Conservation (phyloP, 2,329 filamentous ascomycete genomes). For the Xylariomycetidae sp. region DNA sequence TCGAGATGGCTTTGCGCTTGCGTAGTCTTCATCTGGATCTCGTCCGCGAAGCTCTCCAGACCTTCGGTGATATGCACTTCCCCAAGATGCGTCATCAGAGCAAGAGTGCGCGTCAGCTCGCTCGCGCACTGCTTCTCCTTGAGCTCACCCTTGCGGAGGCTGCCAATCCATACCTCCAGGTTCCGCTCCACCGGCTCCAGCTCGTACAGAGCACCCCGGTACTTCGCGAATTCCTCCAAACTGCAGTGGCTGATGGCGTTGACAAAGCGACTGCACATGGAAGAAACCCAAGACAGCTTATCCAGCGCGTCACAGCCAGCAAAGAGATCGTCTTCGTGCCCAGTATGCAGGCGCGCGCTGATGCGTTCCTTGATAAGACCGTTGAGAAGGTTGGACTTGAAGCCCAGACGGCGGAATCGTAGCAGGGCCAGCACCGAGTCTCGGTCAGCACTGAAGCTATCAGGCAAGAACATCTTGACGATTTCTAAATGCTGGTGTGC, state of each 20-base stretch:
- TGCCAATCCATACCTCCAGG: slow-evolving; percentile 83
- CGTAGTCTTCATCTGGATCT: slow-evolving; percentile 69
- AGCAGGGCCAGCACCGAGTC: slow-evolving; percentile 86
- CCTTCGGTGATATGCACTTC: slow-evolving; percentile 70
- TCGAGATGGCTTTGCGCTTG: slow-evolving; percentile 80
- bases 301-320: slow-evolving; percentile 76
- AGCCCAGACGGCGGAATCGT: slow-evolving; percentile 78
- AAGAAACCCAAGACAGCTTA: slow-evolving; percentile 76
- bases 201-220: slow-evolving; percentile 76
- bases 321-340: slow-evolving; percentile 72
- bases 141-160: slow-evolving; percentile 74
- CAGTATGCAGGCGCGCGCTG: slow-evolving; percentile 58
- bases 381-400: slow-evolving; percentile 78
- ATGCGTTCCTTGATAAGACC: slow-evolving; percentile 74
- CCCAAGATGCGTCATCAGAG: slow-evolving; percentile 78
- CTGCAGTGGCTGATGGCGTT: slow-evolving; percentile 74
- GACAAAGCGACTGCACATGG: slow-evolving; percentile 79
- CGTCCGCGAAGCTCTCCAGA: slow-evolving; percentile 68
- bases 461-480: slow-evolving; percentile 81
- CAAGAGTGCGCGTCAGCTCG: slow-evolving; percentile 77
- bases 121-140: slow-evolving; percentile 77
- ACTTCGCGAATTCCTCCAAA: slow-evolving; percentile 69
- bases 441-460: slow-evolving; percentile 71
- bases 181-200: slow-evolving; percentile 87
- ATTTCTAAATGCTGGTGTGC: slow-evolving; percentile 83